Percentiles rank a stretch among this genome's conserved stretches.
Evolutionary conservation across 2,329 filamentous ascomycete genomes (phyloP).

Genomic region (Fusarium sp.): DNA sequence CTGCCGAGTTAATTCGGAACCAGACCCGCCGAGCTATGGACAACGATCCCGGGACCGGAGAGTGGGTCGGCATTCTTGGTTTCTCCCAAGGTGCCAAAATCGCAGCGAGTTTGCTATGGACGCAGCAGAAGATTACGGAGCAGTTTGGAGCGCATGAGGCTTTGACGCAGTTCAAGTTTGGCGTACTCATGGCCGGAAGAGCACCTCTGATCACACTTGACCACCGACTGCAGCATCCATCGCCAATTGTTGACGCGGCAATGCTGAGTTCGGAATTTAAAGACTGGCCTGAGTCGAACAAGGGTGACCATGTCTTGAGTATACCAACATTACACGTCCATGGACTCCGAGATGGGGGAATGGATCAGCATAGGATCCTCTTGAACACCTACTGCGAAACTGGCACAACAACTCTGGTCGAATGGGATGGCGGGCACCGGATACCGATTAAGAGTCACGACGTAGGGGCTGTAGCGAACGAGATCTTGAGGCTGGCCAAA

Average conservation of each 20-base stretch:
- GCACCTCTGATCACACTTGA: constrained; percentile 50
- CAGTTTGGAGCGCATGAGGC: constrained; percentile 47
- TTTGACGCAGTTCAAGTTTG: constrained; percentile 50
- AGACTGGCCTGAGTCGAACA: constrained; percentile 62
- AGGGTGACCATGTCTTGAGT: constrained; percentile 48
- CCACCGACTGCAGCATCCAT: constrained; percentile 64
- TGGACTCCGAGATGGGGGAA: constrained; percentile 69
- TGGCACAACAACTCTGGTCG: constrained; percentile 67
- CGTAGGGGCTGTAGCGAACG: constrained; percentile 59
- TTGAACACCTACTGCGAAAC: constrained; percentile 69
- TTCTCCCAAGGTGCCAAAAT: constrained; percentile 77
- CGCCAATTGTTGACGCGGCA: constrained; percentile 49
- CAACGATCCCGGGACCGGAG: constrained; percentile 65
- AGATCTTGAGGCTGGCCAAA: constrained; percentile 47
- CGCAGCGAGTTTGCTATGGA: constrained; percentile 68
- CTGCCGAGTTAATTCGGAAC: constrained; percentile 55
- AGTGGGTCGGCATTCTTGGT: constrained; percentile 71
- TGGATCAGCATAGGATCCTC: constrained; percentile 64
- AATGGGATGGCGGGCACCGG: constrained; percentile 80
- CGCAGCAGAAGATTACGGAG: constrained; percentile 68
- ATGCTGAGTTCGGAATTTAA: constrained; percentile 42
- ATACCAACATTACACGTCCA: constrained; percentile 54
- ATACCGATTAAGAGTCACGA: constrained; percentile 76
- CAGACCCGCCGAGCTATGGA: constrained; percentile 61
- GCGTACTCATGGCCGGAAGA: constrained; percentile 53